phyloP scores from a whole-genome alignment of 2,329 filamentous ascomycete genomes.

The Sclerotinia sclerotiorum region DNA sequence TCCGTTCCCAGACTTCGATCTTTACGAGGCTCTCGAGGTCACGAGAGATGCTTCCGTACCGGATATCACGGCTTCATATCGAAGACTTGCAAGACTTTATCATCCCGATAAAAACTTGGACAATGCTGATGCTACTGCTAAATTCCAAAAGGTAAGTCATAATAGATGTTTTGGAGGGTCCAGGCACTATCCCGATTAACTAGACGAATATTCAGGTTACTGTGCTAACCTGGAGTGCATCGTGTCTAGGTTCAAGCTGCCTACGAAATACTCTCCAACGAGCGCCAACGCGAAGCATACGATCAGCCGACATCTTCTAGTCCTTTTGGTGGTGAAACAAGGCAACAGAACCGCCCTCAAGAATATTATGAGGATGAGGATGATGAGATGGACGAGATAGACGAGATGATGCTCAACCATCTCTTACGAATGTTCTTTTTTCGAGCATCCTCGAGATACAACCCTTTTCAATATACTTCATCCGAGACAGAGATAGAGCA shows the following conservation, averaged over 20 bases:
- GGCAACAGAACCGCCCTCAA: not conserved
- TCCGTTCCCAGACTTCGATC: slow-evolving; percentile 24
- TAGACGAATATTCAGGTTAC: not conserved
- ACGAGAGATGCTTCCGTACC: slow-evolving; percentile 17
- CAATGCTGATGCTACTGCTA: slow-evolving; percentile 27
- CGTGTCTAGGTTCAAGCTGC: slow-evolving; percentile 26
- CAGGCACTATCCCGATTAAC: not conserved
- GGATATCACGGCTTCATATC: slow-evolving; percentile 28
- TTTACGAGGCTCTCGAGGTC: slow-evolving; percentile 28
- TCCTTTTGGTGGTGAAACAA: not conserved
- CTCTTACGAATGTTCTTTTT: not conserved
- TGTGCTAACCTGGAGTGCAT: not conserved
- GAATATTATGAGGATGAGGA: not conserved
- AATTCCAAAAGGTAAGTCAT: slow-evolving; percentile 28
- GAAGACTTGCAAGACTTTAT: slow-evolving; percentile 28
- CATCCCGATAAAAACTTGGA: slow-evolving; percentile 32
- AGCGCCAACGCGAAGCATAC: slow-evolving; percentile 17
- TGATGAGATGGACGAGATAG: not conserved
- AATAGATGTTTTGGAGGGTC: not conserved
- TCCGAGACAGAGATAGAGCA: not conserved
- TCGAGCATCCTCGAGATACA: not conserved
- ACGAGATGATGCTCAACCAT: not conserved
- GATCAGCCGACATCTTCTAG: slow-evolving; percentile 17
- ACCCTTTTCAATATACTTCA: too few relatives aligned
- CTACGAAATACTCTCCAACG: slow-evolving; percentile 29